These are phyloP conservation scores for Stramenopiles sp. DNA, from an alignment of 352 stramenopile species.

Conservation along the genomic window DNA sequence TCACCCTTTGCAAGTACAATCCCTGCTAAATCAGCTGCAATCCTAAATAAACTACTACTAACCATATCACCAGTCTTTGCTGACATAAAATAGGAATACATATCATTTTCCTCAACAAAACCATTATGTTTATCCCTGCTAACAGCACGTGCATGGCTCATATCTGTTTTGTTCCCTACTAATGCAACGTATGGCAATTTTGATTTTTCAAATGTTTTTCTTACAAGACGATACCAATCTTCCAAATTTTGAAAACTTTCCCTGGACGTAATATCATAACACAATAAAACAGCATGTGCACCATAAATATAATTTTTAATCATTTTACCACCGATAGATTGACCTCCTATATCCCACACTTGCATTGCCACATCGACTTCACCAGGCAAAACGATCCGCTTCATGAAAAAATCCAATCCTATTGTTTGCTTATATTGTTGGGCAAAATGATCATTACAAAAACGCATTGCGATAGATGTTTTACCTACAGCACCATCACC, in stretches of 20 bases:
- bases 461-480: conserved; percentile 74
- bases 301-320: conserved; percentile 79
- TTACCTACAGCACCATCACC: conserved; percentile 79
- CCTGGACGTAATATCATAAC: conserved; percentile 86
- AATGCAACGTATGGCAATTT: conserved; percentile 65
- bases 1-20: too few species aligned
- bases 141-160: conserved; percentile 67
- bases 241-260: conserved; percentile 82
- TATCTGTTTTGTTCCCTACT: conserved; percentile 69
- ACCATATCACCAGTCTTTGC: conserved; percentile 78
- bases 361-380: conserved; percentile 69
- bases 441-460: conserved; percentile 69
- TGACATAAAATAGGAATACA: conserved; percentile 70
- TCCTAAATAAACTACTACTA: conserved; percentile 52
- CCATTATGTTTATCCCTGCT: conserved; percentile 61
- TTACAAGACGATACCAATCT: conserved; percentile 74
- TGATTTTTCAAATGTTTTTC: conserved; percentile 50
- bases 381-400: conserved; percentile 57
- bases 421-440: conserved; percentile 83
- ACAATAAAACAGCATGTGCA: conserved; percentile 66
- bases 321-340: conserved; percentile 59
- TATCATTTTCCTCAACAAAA: conserved; percentile 74
- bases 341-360: conserved; percentile 78
- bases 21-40: conserved; percentile 45
- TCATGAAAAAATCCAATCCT: conserved; percentile 81